Evolutionary conservation across 441 rosid genomes (phyloP), one percentile per base, ranked within the genome.

Genomic region (Omphalea diandra): DNA sequence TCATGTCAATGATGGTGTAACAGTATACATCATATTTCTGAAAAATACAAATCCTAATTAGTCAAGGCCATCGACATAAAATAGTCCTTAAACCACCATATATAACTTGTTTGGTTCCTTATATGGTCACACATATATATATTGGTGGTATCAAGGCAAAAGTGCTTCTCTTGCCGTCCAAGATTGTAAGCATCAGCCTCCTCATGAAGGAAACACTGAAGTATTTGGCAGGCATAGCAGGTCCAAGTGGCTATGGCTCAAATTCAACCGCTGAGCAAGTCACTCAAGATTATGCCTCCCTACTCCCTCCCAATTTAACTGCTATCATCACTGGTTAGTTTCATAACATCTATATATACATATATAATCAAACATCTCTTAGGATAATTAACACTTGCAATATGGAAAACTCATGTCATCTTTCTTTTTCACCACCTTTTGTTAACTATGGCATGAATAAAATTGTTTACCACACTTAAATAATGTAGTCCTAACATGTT

Each of bases 161-260:
- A 53, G 69, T 73, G 58, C 18, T 55, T 77, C 66, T 60, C 76
- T 63, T 69, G 74, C 44, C 66, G 68, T 75, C 65, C 63, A 68
- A 67, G 61, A 72, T 72, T 64, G 66, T 62, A 29, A 73, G 71
- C 22, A 49, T 44, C 78, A 18, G 47, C 65, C 58, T 41, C 53
- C 49, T 67, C 54, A 94, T 94, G 98, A 91, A 90, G 82, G 94
- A 80, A 75, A 82, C 94, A 29, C 69, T 90, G 20, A 85, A 73
- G 71, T 91, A 94, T 79, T 77, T 94, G 33, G 94, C 96, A 31
- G 97, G 97, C 59, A 83, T 88, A 70, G 93, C 94, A 38, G 98
- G 97, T 18, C 89, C 97, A 9, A 94, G 94, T 72, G 98, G 98
- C 32, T 91, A 79, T 84, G 97, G 98, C 81, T 94, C 98, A 10